phyloP scores from a whole-genome alignment of 1,139 yeast species.

The Suhomyces bokatorum region DNA sequence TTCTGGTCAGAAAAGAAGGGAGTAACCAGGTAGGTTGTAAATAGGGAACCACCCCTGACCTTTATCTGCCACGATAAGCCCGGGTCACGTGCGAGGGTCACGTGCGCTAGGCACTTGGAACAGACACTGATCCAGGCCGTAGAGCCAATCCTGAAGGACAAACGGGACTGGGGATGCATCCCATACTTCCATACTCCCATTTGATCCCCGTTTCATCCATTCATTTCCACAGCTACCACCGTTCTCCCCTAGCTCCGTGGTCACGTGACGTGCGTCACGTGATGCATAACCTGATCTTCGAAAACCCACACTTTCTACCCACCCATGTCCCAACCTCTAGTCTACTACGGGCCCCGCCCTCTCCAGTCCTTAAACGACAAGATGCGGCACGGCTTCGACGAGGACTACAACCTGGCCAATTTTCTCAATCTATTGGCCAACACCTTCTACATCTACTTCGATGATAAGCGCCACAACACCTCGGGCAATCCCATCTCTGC shows the following conservation, averaged over 20 bases:
- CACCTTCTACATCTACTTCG: constrained; percentile 76
- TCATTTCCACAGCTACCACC: too few relatives aligned
- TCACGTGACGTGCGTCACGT: not conserved
- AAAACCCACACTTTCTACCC: not conserved
- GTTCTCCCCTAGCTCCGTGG: too few relatives aligned
- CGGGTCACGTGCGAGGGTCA: not conserved
- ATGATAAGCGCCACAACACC: constrained; percentile 88
- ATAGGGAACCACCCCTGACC: constrained; percentile 5
- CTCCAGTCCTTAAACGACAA: constrained; percentile 51
- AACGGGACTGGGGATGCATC: too few relatives aligned
- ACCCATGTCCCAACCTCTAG: constrained; percentile 22
- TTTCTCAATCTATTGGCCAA: constrained; percentile 65
- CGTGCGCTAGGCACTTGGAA: not conserved
- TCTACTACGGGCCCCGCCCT: constrained; percentile 35
- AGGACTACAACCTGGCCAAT: constrained; percentile 63
- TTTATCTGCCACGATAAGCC: constrained; percentile 4
- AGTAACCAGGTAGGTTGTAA: not conserved
- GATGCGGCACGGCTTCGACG: constrained; percentile 81
- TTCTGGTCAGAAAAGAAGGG: not conserved
- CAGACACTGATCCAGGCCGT: too few relatives aligned
- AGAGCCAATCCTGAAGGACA: too few relatives aligned
- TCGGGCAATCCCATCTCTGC: constrained; percentile 81
- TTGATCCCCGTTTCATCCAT: too few relatives aligned
- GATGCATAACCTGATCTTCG: not conserved
- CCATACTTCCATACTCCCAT: too few relatives aligned